These are phyloP conservation scores for Psilocybe tampanensis DNA, from an alignment of 768 basidiomycete genomes.

Conservation along the genomic window DNA sequence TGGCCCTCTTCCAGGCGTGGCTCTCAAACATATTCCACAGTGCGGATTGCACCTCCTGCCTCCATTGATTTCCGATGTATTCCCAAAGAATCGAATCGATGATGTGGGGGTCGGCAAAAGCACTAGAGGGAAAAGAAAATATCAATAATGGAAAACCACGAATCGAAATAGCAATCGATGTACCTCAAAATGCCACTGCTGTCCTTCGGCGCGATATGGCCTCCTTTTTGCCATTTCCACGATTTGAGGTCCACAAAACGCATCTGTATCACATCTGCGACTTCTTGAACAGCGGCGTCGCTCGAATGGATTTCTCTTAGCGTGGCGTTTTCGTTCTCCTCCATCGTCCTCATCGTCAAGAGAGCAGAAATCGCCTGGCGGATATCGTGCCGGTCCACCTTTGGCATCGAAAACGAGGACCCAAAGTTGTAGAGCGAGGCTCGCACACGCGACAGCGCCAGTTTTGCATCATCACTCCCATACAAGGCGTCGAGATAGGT, in stretches of 20 bases:
- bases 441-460: slow-evolving; percentile 31
- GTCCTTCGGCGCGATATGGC: slow-evolving; percentile 44
- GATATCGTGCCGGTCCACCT: slow-evolving; percentile 29
- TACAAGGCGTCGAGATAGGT: slow-evolving; percentile 40
- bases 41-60: slow-evolving; percentile 33
- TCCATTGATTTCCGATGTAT: slow-evolving; percentile 44
- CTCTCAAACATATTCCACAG: slow-evolving; percentile 16
- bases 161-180: background rate
- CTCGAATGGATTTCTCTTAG: slow-evolving; percentile 43
- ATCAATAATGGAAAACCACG: background rate
- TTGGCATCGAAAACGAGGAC: slow-evolving; percentile 22
- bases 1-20: background rate
- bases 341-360: slow-evolving; percentile 37
- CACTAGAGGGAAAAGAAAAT: slow-evolving; percentile 21
- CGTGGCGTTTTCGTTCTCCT: slow-evolving; percentile 39
- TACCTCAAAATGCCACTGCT: slow-evolving; percentile 48
- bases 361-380: slow-evolving; percentile 33
- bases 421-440: slow-evolving; percentile 30
- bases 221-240: slow-evolving; percentile 47
- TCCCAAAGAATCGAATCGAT: slow-evolving; percentile 46
- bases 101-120: slow-evolving; percentile 48
- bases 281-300: slow-evolving; percentile 35
- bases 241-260: slow-evolving; percentile 38
- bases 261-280: slow-evolving; percentile 48
- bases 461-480: slow-evolving; percentile 28